phyloP scores from a whole-genome alignment of 2,329 filamentous ascomycete species.

The Tolypocladium pustulatum region DNA sequence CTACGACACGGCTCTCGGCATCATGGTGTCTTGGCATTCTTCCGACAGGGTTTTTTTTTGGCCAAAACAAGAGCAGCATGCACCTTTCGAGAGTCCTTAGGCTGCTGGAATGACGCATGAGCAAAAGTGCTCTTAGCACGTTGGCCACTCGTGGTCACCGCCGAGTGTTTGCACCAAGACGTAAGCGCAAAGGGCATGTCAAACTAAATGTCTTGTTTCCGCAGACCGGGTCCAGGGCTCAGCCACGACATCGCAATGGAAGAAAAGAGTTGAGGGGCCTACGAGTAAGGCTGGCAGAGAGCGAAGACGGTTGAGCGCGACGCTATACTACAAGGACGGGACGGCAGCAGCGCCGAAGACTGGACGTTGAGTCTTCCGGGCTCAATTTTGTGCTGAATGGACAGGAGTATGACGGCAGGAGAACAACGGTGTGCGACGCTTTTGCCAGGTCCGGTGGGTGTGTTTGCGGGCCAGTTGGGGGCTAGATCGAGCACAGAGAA shows the following conservation, averaged over 20 bases:
- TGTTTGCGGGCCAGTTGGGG: background rate
- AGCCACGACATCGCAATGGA: background rate
- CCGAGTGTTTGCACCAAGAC: background rate
- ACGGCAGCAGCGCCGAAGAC: background rate
- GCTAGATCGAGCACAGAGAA: background rate
- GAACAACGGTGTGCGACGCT: background rate
- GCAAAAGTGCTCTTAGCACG: background rate
- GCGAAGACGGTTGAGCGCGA: background rate
- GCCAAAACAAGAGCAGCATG: background rate
- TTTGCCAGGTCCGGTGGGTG: background rate
- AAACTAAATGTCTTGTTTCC: background rate
- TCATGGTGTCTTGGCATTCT: background rate
- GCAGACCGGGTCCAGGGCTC: background rate
- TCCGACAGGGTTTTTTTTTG: background rate
- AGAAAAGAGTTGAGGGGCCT: background rate
- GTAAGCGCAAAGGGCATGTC: background rate
- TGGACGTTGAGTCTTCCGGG: constrained; percentile 1
- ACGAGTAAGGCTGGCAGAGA: background rate
- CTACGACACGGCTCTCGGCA: background rate
- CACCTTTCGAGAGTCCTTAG: background rate
- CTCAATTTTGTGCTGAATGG: constrained; percentile 2
- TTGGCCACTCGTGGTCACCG: background rate
- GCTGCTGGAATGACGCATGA: background rate
- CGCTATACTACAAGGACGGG: background rate
- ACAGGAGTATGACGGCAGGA: constrained; percentile 2